Conservation (phyloP, 192 early-diverging fungal species). For the Gaertneriomyces sp. region DNA sequence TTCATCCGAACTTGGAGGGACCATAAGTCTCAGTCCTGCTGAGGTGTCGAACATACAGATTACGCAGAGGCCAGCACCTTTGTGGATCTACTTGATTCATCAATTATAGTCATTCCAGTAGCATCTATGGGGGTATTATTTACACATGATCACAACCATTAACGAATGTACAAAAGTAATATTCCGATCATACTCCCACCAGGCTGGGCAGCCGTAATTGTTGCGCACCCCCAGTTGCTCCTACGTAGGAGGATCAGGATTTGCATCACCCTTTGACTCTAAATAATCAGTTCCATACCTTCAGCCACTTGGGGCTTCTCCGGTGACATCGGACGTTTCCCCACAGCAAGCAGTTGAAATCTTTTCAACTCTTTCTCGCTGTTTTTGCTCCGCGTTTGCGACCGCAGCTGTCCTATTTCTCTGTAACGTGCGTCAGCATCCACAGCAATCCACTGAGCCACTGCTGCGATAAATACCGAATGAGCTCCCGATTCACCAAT, state of each 20-base stretch:
- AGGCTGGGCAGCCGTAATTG: too few relatives aligned
- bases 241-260: neutral
- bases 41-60: neutral
- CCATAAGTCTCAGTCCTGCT: slow-evolving; percentile 1
- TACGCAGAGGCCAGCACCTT: too few relatives aligned
- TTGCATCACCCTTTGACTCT: neutral
- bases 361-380: slow-evolving; percentile 4
- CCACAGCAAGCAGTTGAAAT: slow-evolving; percentile 14
- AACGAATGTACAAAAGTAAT: too few relatives aligned
- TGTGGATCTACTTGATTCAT: too few relatives aligned
- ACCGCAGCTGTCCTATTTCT: slow-evolving; percentile 31
- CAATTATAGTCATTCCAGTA: too few relatives aligned
- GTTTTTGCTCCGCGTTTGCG: slow-evolving; percentile 12
- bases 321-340: neutral
- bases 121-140: too few relatives aligned
- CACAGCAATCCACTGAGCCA: neutral
- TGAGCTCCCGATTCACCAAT: slow-evolving; percentile 43
- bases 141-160: too few relatives aligned
- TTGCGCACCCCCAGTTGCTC: neutral
- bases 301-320: neutral
- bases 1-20: slow-evolving; percentile 15
- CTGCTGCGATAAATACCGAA: slow-evolving; percentile 25
- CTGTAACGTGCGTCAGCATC: slow-evolving; percentile 3
- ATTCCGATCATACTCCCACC: too few relatives aligned
- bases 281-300: neutral